A percentile compares a stretch with the other conserved stretches of the same genome.
phyloP scores from a whole-genome alignment of 331 rosid genomes.

The Rhamnella rubrinervis region DNA sequence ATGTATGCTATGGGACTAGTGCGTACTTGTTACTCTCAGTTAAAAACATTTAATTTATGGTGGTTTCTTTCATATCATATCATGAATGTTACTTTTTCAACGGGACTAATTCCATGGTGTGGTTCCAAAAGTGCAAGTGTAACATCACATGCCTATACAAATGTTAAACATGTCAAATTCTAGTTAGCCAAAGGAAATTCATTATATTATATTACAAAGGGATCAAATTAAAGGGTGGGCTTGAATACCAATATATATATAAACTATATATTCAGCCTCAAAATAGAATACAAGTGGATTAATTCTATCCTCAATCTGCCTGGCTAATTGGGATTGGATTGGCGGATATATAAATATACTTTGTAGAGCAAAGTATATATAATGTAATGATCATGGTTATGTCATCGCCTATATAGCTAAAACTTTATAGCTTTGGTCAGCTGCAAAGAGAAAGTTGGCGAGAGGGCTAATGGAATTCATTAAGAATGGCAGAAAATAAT shows the following conservation, averaged over 20 bases:
- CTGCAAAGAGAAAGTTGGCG: constrained; percentile 18
- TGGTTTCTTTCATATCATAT: too few species aligned
- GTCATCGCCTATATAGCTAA: not conserved
- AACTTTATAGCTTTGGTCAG: constrained; percentile 5
- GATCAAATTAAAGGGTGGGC: not conserved
- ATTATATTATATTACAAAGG: not conserved
- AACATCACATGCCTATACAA: too few species aligned
- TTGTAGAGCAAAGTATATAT: too few species aligned
- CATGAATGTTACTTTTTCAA: too few species aligned
- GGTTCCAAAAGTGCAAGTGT: too few species aligned
- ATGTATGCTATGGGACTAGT: too few species aligned
- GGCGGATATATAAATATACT: too few species aligned
- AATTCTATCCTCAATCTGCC: not conserved
- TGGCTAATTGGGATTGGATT: not conserved
- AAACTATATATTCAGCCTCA: not conserved
- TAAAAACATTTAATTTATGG: too few species aligned
- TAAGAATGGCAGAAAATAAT: constrained; percentile 9
- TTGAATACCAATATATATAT: not conserved
- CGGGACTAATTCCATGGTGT: too few species aligned
- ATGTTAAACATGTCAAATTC: not conserved
- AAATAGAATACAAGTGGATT: constrained; percentile 18
- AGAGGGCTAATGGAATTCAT: constrained; percentile 33
- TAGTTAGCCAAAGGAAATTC: not conserved
- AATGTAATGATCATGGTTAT: too few species aligned
- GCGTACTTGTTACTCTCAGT: too few species aligned